Evolutionary conservation across 2,329 filamentous ascomycete species (phyloP).

Genomic region (Alternaria gansuensis): DNA sequence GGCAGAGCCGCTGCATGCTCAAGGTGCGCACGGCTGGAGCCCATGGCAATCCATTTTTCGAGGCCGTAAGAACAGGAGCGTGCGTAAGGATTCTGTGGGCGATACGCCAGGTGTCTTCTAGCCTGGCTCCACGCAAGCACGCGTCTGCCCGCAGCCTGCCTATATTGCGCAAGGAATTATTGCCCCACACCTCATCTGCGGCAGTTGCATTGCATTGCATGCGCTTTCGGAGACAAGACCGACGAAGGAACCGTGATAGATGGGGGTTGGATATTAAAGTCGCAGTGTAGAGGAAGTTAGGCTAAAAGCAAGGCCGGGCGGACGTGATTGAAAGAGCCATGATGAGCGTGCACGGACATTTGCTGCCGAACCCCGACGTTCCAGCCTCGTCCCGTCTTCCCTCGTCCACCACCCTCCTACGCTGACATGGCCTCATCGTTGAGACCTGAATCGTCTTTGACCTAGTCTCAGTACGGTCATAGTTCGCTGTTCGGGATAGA

Average conservation of each 20-base stretch:
- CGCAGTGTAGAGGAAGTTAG: slow-evolving; percentile 39
- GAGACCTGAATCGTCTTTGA: slow-evolving; percentile 22
- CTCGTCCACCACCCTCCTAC: slow-evolving; percentile 26
- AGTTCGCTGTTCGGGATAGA: slow-evolving; percentile 42
- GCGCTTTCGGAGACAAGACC: slow-evolving; percentile 25
- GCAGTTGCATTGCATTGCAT: slow-evolving; percentile 28
- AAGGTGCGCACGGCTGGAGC: slow-evolving; percentile 1
- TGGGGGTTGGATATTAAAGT: slow-evolving; percentile 44
- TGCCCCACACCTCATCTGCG: slow-evolving; percentile 35
- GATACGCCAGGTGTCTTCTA: slow-evolving; percentile 32
- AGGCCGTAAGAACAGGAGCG: slow-evolving; percentile 8
- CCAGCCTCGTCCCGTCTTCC: slow-evolving; percentile 39
- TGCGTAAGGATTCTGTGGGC: slow-evolving; percentile 35
- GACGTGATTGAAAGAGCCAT: slow-evolving; percentile 35
- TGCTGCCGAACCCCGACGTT: slow-evolving; percentile 20
- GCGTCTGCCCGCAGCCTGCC: slow-evolving; percentile 25
- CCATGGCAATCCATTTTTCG: slow-evolving; percentile 3
- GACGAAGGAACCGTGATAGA: slow-evolving; percentile 36
- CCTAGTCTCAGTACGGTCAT: slow-evolving; percentile 23
- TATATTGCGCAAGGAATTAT: slow-evolving; percentile 38
- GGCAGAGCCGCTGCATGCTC: slow-evolving; percentile 11
- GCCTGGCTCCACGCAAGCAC: slow-evolving; percentile 36
- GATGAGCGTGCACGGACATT: slow-evolving; percentile 34
- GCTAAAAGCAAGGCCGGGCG: slow-evolving; percentile 41
- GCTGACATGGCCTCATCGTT: slow-evolving; percentile 25